Evolutionary conservation across 1,284 basidiomycete genomes (phyloP).

Genomic region (Fomitiporia mediterranea): DNA sequence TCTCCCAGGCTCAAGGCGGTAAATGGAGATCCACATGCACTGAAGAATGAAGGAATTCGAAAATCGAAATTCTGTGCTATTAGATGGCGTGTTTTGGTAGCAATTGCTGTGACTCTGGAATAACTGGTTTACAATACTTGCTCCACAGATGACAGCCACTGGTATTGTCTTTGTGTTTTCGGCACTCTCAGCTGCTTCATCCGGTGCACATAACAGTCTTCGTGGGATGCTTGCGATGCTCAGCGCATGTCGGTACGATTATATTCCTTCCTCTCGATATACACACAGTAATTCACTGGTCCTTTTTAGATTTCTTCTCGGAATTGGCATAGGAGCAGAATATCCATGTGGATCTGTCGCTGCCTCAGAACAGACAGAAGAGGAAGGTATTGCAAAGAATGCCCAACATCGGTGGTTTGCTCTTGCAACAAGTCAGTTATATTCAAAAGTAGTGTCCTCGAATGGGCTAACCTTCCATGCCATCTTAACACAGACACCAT

Average conservation of each 20-base stretch:
- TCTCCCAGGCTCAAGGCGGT: not conserved
- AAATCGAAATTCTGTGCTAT: too few relatives aligned
- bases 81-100: too few relatives aligned
- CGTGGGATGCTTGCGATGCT: slow-evolving; percentile 74
- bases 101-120: not conserved
- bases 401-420: slow-evolving; percentile 85
- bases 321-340: slow-evolving; percentile 84
- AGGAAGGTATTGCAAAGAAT: slow-evolving; percentile 68
- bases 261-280: too few relatives aligned
- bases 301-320: slow-evolving; percentile 61
- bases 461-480: not conserved
- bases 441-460: not conserved
- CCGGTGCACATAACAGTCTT: slow-evolving; percentile 70
- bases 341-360: slow-evolving; percentile 93
- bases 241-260: slow-evolving; percentile 66
- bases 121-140: not conserved
- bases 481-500: slow-evolving; percentile 57
- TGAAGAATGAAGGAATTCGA: too few relatives aligned
- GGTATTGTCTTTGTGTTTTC: slow-evolving; percentile 79
- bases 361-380: slow-evolving; percentile 87
- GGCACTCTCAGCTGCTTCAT: slow-evolving; percentile 76
- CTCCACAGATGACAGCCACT: slow-evolving; percentile 68
- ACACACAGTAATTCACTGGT: too few relatives aligned
- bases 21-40: too few relatives aligned
- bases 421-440: slow-evolving; percentile 69